phyloP scores from a whole-genome alignment of 2,329 filamentous ascomycete species.

The Exophiala sideris region DNA sequence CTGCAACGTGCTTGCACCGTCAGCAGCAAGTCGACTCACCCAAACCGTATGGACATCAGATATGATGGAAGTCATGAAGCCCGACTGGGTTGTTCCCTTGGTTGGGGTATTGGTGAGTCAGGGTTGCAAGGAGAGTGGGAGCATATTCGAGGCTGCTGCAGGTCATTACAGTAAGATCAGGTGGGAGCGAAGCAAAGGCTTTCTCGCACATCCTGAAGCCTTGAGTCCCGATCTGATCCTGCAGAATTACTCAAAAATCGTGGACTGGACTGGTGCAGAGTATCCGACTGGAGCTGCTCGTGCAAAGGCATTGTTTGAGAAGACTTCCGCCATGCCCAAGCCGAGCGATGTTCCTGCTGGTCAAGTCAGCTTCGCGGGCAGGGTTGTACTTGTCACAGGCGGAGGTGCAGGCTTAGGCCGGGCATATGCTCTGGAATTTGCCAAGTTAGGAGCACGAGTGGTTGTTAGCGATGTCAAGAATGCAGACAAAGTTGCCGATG shows the following conservation, averaged over 20 bases:
- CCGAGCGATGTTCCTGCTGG: constrained; percentile 66
- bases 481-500: constrained; percentile 81
- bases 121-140: constrained; percentile 78
- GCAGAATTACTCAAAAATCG: constrained; percentile 81
- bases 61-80: constrained; percentile 77
- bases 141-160: constrained; percentile 90
- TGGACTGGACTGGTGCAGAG: constrained; percentile 79
- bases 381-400: constrained; percentile 81
- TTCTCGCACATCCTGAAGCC: constrained; percentile 81
- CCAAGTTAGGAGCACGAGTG: constrained; percentile 74
- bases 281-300: constrained; percentile 81
- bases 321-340: constrained; percentile 70
- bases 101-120: constrained; percentile 85
- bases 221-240: constrained; percentile 85
- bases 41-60: constrained; percentile 92
- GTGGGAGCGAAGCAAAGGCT: constrained; percentile 89
- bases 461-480: constrained; percentile 92
- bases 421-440: constrained; percentile 81
- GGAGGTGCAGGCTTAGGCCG: constrained; percentile 84
- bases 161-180: constrained; percentile 88
- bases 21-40: constrained; percentile 92
- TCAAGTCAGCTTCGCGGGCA: constrained; percentile 74
- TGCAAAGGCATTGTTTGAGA: constrained; percentile 78
- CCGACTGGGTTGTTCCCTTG: constrained; percentile 90
- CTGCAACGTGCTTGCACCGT: constrained; percentile 88